Conservation (phyloP, 768 basidiomycete genomes). For the Russula abietina region DNA sequence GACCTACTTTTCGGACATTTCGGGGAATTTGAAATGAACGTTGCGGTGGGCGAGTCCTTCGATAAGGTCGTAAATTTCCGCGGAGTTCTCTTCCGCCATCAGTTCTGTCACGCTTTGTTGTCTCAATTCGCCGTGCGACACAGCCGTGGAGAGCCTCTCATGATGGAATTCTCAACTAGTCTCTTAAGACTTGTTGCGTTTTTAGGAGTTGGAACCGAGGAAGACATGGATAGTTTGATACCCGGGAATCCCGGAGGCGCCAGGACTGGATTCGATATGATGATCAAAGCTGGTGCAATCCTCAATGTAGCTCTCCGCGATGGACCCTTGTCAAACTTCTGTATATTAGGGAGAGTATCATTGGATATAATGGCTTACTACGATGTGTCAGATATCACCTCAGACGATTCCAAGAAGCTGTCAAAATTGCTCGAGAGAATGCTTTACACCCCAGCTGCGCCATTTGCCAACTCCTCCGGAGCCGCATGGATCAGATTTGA, state of each 20-base stretch:
- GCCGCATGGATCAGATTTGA: neutral
- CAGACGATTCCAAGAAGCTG: neutral
- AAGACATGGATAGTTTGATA: neutral
- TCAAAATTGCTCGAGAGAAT: neutral
- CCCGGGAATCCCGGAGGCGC: neutral
- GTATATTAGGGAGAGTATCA: neutral
- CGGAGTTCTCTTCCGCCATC: neutral
- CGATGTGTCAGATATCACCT: neutral
- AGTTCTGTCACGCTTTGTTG: neutral
- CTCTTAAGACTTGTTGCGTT: neutral
- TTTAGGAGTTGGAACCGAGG: neutral
- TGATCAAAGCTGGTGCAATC: neutral
- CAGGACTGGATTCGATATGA: neutral
- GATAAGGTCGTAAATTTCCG: neutral
- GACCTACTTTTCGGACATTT: neutral
- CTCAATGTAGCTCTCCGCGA: neutral
- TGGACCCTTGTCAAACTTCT: constrained; percentile 8
- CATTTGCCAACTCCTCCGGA: neutral
- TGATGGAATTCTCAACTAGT: neutral
- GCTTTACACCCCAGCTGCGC: neutral
- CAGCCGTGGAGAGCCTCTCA: neutral
- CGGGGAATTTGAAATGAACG: neutral
- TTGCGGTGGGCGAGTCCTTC: neutral
- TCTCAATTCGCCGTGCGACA: neutral
- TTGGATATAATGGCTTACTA: neutral